Evolutionary conservation across 495 filamentous ascomycete species (phyloP).

Genomic region (Trichoderma erinaceum): DNA sequence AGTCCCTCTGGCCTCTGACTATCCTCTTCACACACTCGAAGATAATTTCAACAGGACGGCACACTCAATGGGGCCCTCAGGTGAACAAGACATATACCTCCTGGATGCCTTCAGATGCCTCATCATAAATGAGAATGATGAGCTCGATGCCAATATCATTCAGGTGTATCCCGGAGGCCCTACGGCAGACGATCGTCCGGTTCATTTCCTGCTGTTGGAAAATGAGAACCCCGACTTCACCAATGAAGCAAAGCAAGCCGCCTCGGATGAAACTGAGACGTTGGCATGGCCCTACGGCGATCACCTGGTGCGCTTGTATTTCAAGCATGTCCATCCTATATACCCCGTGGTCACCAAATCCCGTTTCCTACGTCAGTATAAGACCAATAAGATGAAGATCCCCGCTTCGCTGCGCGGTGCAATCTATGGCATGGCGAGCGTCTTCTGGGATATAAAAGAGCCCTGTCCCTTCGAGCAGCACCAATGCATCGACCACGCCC

Average conservation of each 20-base stretch:
- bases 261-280: not conserved
- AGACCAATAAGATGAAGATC: not conserved
- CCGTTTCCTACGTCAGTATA: not conserved
- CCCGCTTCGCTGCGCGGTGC: constrained; percentile 4
- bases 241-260: not conserved
- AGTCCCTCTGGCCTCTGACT: not conserved
- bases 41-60: constrained; percentile 11
- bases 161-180: not conserved
- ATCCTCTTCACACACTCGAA: not conserved
- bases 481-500: constrained; percentile 1
- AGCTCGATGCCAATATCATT: constrained; percentile 9
- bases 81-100: not conserved
- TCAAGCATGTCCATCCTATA: constrained; percentile 7
- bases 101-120: constrained; percentile 5
- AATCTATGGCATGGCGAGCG: not conserved
- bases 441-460: constrained; percentile 2
- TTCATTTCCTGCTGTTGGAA: constrained; percentile 1
- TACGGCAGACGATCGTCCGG: not conserved
- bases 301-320: not conserved
- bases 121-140: constrained; percentile 2
- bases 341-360: constrained; percentile 6
- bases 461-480: constrained; percentile 2
- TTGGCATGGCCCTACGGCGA: not conserved
- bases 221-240: constrained; percentile 5
- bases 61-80: constrained; percentile 6